These are phyloP conservation scores for Dendrobium catenatum DNA, from an alignment of 106 monocot genomes.

Conservation along the genomic window DNA sequence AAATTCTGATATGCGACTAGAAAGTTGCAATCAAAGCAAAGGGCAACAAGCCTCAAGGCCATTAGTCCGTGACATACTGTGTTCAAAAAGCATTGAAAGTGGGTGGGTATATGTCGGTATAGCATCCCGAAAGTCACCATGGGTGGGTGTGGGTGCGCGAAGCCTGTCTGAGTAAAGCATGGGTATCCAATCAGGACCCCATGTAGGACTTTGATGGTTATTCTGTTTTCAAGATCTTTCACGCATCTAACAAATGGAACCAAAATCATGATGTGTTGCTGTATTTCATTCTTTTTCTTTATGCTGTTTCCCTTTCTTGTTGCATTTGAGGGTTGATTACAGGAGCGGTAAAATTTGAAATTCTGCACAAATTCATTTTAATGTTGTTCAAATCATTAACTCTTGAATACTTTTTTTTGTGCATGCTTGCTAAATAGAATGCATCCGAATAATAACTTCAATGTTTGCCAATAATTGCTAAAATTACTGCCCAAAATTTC, in stretches of 20 bases:
- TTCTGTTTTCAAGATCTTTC: background rate
- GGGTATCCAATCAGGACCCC: too few species aligned
- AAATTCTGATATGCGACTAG: too few species aligned
- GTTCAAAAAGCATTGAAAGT: too few species aligned
- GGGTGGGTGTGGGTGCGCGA: too few species aligned
- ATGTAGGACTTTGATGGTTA: background rate
- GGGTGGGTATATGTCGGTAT: too few species aligned
- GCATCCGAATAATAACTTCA: background rate
- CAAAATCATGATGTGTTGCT: background rate
- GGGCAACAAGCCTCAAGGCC: too few species aligned
- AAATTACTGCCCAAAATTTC: background rate
- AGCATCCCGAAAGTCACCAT: too few species aligned
- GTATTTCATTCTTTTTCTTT: background rate
- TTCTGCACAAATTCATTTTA: background rate
- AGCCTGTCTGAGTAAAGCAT: too few species aligned
- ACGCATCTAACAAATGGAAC: background rate
- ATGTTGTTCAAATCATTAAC: background rate
- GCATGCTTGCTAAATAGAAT: background rate
- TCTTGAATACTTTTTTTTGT: background rate
- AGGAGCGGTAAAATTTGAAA: background rate
- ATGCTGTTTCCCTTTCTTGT: background rate
- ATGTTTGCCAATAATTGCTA: background rate
- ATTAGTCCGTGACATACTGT: too few species aligned
- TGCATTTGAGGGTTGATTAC: background rate
- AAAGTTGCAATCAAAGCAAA: too few species aligned